Conservation (phyloP, 2,329 filamentous ascomycete species). For the Aphanocladium album region DNA sequence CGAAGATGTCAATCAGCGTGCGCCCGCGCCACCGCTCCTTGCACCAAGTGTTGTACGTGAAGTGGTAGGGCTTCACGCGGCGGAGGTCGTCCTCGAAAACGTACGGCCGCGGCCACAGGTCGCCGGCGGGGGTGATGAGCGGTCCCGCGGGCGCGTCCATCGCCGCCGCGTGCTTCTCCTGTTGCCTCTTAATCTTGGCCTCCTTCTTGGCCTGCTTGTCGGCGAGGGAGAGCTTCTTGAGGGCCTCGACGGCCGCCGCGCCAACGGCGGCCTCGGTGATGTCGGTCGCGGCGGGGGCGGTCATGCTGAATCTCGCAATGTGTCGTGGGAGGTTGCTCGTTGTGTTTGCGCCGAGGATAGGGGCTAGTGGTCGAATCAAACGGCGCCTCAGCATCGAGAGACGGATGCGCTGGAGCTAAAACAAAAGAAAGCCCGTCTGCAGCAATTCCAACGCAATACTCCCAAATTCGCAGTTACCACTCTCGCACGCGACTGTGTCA, state of each 20-base stretch:
- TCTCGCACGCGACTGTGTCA: not conserved
- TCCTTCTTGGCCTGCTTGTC: constrained; percentile 3
- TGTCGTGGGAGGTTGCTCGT: not conserved
- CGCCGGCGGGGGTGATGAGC: constrained; percentile 29
- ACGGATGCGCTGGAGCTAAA: no score
- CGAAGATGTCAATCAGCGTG: constrained; percentile 79
- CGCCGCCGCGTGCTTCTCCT: constrained; percentile 13
- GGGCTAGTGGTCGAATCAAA: not conserved
- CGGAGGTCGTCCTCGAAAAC: constrained; percentile 78
- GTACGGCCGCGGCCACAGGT: constrained; percentile 62
- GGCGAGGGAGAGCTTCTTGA: not conserved
- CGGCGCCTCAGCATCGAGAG: not conserved
- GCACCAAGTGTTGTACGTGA: constrained; percentile 90
- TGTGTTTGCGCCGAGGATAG: not conserved
- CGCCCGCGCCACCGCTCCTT: constrained; percentile 90
- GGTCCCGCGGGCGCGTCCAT: constrained; percentile 7
- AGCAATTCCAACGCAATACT: not conserved
- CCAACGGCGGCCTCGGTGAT: constrained; percentile 2
- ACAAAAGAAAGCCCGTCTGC: not conserved
- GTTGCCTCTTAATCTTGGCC: constrained; percentile 6
- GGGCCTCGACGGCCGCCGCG: not conserved
- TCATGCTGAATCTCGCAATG: constrained; percentile 9
- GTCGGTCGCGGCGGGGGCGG: not conserved
- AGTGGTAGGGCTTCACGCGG: constrained; percentile 81
- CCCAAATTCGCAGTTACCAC: not conserved